phyloP scores from a whole-genome alignment of 192 early-diverging fungal genomes.

The Funneliformis geosporum region DNA sequence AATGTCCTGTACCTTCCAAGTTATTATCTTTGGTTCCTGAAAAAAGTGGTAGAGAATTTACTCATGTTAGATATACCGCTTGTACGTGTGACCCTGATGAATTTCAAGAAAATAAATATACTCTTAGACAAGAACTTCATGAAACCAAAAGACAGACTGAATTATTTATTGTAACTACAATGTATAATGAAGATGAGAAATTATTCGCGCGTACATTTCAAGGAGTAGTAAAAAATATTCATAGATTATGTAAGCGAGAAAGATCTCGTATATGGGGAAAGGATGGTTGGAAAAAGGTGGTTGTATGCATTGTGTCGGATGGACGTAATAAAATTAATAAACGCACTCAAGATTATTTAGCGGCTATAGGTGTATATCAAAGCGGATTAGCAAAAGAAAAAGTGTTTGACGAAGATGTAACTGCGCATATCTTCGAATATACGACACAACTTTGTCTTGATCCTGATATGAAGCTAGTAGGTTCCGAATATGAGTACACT shows the following conservation, averaged over 20 bases:
- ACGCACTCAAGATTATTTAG: slow-evolving; percentile 67
- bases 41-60: slow-evolving; percentile 76
- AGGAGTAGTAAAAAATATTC: slow-evolving; percentile 88
- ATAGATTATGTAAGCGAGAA: slow-evolving; percentile 77
- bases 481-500: slow-evolving; percentile 60
- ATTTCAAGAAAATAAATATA: slow-evolving; percentile 73
- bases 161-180: slow-evolving; percentile 81
- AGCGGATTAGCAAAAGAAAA: slow-evolving; percentile 70
- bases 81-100: slow-evolving; percentile 86
- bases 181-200: slow-evolving; percentile 87
- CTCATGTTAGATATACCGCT: slow-evolving; percentile 94
- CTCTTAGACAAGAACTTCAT: slow-evolving; percentile 62
- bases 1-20: slow-evolving; percentile 64
- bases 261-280: slow-evolving; percentile 73
- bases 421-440: slow-evolving; percentile 73
- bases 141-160: slow-evolving; percentile 61
- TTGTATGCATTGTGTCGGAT: slow-evolving; percentile 81
- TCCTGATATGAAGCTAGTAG: slow-evolving; percentile 69
- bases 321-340: slow-evolving; percentile 77
- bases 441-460: slow-evolving; percentile 78
- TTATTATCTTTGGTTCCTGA: slow-evolving; percentile 52
- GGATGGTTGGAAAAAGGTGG: slow-evolving; percentile 83
- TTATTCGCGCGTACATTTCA: slow-evolving; percentile 88
- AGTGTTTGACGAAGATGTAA: slow-evolving; percentile 64
- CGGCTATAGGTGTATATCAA: slow-evolving; percentile 81